phyloP scores from a whole-genome alignment of 306 rosid genomes.

The Inga leiocalycina region DNA sequence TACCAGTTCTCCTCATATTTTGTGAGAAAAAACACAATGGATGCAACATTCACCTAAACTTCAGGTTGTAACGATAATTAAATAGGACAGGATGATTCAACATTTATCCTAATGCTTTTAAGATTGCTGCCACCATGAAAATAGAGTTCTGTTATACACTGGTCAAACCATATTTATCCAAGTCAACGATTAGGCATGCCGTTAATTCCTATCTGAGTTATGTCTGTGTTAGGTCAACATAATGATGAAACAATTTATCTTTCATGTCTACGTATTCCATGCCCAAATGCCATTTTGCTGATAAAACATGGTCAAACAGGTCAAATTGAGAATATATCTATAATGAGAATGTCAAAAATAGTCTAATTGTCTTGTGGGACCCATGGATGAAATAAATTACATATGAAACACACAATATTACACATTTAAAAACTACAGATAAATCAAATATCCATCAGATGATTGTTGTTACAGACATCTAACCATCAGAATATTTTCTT shows the following conservation, averaged over 20 bases:
- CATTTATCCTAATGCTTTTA: neutral
- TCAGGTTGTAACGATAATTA: neutral
- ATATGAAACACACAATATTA: neutral
- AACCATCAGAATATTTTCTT: neutral
- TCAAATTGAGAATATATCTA: constrained; percentile 4
- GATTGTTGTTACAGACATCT: neutral
- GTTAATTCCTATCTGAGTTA: too few species aligned
- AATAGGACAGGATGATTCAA: constrained; percentile 7
- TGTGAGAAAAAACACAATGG: neutral
- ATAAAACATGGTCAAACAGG: constrained; percentile 13
- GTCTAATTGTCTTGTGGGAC: constrained; percentile 22
- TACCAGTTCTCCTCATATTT: neutral
- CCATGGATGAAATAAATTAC: constrained; percentile 28
- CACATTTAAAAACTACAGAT: neutral
- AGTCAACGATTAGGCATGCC: neutral
- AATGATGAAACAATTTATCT: too few species aligned
- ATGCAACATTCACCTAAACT: neutral
- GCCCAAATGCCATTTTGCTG: constrained; percentile 13
- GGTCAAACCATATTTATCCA: constrained; percentile 2
- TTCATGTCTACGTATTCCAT: neutral
- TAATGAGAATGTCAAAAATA: constrained; percentile 21
- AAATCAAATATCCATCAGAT: constrained; percentile 12
- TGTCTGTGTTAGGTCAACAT: too few species aligned
- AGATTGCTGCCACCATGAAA: neutral
- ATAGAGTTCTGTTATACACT: neutral